These are phyloP conservation scores for Colletotrichum lupini DNA, from an alignment of 2,329 filamentous ascomycete species.

Conservation along the genomic window DNA sequence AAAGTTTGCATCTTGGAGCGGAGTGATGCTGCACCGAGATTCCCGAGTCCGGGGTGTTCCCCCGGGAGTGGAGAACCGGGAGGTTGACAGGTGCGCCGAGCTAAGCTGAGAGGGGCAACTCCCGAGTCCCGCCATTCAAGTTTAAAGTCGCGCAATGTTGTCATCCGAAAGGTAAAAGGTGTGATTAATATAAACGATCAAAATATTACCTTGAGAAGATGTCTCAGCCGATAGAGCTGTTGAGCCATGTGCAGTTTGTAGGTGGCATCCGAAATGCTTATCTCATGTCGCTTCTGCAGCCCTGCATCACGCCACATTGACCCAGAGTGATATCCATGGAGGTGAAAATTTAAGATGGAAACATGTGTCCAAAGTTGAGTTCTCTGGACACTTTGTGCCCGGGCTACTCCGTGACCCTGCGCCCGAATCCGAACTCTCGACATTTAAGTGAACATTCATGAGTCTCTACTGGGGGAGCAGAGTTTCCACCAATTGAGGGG, in stretches of 20 bases:
- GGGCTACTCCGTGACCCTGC: not conserved
- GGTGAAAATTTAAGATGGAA: too few relatives aligned
- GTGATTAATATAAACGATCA: constrained; percentile 18
- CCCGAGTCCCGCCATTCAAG: not conserved
- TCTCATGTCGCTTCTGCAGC: not conserved
- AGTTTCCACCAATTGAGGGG: not conserved
- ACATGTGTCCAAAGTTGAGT: too few relatives aligned
- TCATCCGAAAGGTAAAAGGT: constrained; percentile 15
- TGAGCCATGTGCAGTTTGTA: not conserved
- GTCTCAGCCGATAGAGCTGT: not conserved
- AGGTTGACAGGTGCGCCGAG: constrained; percentile 17
- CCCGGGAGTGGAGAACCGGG: constrained; percentile 1
- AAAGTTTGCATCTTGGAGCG: not conserved
- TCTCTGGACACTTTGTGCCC: not conserved
- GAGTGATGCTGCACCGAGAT: constrained; percentile 30
- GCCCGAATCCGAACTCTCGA: not conserved
- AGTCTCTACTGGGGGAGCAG: not conserved
- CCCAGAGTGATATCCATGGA: too few relatives aligned
- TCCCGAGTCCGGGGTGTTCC: constrained; percentile 25
- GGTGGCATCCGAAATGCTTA: not conserved
- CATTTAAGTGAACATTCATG: not conserved
- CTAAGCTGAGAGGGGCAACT: constrained; percentile 26
- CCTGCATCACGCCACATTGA: constrained; percentile 6
- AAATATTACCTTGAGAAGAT: not conserved
- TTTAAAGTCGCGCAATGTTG: constrained; percentile 8